These are phyloP conservation scores for Camelina neglecta DNA, from an alignment of 345 rosid genomes.

Conservation along the genomic window DNA sequence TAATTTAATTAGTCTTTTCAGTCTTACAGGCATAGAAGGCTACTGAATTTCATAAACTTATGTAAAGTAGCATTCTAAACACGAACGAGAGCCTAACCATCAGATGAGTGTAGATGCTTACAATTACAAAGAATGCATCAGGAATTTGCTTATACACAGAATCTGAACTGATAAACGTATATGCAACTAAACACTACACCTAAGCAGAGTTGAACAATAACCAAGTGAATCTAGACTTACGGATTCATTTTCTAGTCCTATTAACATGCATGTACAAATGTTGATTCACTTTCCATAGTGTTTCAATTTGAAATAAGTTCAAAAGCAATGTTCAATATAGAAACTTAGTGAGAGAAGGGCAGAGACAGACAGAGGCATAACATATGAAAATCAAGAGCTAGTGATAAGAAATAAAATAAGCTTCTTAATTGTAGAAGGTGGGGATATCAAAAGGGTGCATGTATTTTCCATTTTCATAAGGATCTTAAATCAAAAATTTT, in stretches of 20 bases:
- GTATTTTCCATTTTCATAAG: constrained; percentile 9
- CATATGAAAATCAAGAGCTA: constrained; percentile 23
- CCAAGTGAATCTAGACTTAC: constrained; percentile 13
- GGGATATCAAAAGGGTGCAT: constrained; percentile 7
- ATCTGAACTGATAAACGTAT: background rate
- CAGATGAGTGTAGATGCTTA: background rate
- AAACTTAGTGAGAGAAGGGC: constrained; percentile 17
- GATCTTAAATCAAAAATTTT: constrained; percentile 9
- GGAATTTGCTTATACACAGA: constrained; percentile 8
- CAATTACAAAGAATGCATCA: background rate
- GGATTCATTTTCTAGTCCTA: constrained; percentile 10
- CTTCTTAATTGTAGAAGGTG: background rate
- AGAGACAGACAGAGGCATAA: constrained; percentile 3
- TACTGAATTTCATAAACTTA: background rate
- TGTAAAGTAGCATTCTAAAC: constrained; percentile 1
- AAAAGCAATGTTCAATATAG: background rate
- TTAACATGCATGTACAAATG: constrained; percentile 4
- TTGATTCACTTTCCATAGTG: constrained; percentile 11
- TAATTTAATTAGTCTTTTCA: constrained; percentile 6
- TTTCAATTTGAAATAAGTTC: constrained; percentile 20
- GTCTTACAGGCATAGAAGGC: constrained; percentile 8
- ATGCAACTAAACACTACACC: constrained; percentile 19
- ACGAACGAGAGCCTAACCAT: constrained; percentile 17
- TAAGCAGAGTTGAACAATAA: constrained; percentile 6
- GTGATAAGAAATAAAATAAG: background rate